These are phyloP conservation scores for Exophiala aquamarina DNA, from an alignment of 2,329 filamentous ascomycete species.

Conservation along the genomic window DNA sequence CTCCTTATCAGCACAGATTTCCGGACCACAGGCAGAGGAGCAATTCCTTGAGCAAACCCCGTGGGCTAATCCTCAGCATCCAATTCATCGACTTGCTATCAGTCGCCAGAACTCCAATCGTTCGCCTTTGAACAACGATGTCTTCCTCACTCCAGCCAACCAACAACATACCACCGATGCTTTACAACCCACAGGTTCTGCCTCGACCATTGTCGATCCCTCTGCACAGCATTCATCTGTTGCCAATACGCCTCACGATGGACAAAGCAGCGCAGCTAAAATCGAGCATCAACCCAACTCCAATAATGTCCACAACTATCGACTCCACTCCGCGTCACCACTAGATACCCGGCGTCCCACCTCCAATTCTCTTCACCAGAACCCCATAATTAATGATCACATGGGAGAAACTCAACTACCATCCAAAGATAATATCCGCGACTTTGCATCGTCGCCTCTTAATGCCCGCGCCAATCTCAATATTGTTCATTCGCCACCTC, in stretches of 20 bases:
- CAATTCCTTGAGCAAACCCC: conserved; percentile 86
- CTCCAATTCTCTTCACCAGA: conserved; percentile 22
- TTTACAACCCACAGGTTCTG: conserved; percentile 45
- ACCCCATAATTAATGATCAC: not conserved
- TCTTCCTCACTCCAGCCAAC: conserved; percentile 43
- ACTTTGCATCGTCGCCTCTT: conserved; percentile 18
- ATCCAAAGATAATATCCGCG: conserved; percentile 15
- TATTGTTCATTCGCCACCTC: conserved; percentile 4
- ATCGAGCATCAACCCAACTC: conserved; percentile 17
- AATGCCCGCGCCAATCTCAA: conserved; percentile 19
- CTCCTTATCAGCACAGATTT: conserved; percentile 35
- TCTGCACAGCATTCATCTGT: conserved; percentile 44
- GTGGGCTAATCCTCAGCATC: conserved; percentile 88
- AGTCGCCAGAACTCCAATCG: conserved; percentile 36
- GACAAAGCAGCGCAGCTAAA: conserved; percentile 38
- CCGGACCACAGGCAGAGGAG: conserved; percentile 58
- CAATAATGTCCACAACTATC: conserved; percentile 14
- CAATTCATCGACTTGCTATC: conserved; percentile 55
- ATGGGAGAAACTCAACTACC: not conserved
- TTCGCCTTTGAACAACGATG: conserved; percentile 32
- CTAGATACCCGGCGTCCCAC: conserved; percentile 24
- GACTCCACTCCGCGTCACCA: conserved; percentile 21
- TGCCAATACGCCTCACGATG: conserved; percentile 44
- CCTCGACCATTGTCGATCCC: conserved; percentile 46
- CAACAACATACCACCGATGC: conserved; percentile 46